Base-by-base conservation (phyloP, 371 early-diverging fungal species). In the Catenaria anguillulae region DNA sequence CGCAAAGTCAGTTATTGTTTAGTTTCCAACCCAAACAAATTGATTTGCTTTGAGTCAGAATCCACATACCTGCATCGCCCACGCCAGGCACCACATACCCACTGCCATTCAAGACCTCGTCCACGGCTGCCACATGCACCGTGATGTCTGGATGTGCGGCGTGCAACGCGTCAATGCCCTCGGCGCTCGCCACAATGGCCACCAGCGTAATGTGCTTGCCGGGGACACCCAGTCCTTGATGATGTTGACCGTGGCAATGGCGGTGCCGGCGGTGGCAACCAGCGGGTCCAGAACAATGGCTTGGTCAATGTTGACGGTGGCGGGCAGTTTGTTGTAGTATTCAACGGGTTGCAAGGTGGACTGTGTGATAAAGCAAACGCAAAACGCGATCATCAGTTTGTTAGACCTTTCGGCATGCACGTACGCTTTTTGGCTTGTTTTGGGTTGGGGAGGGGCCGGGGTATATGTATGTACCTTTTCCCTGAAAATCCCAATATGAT, bases 281-380 rank as follows among this genome's bases (percentile, higher is more conserved):
- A 90, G 83, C 24, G 91, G 92, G 68, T 92, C 92, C 33, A 92
- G 62, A 19, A 91, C 80, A 64, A 83, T 72, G 50, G 88, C 88
- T 26, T 79, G 63, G 62, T 89, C 85, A 5, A 86, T 77, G 34
- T 76, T 73, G 60, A 84, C 85, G 4, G 67, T 66, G 33, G 70
- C 64, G 8, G 92, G 92, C 40, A 92, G 71, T 70, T 91, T 92
- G 75, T 91, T 92, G 77, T 89, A 92, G 71, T 92, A 92, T 68
- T 92, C 92, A n/a, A 92, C 90, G 6, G 92, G 92, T 63, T 84
- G 82, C 52, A 87, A 72, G 3, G 90, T 84, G 4, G 76, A 61
- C 80, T 80, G n/a, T n/a, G n/a, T n/a, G n/a, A n/a, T n/a, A n/a
- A n/a, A n/a, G n/a, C n/a, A n/a, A n/a, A n/a, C n/a, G n/a, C n/a